Conservation (phyloP, 805 yeast genomes). For the Candida quercuum region DNA sequence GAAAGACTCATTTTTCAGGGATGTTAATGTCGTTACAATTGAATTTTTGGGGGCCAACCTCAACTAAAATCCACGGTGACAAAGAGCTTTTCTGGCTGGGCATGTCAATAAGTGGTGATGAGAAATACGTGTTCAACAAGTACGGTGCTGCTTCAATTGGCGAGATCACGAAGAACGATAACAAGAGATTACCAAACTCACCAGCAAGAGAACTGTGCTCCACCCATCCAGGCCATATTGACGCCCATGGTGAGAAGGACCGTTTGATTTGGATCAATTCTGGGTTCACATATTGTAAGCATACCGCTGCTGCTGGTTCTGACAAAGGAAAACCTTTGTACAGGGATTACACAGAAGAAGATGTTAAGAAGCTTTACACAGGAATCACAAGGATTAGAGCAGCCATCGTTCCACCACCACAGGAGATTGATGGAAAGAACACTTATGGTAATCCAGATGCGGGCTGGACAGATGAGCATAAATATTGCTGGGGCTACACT, state of each 20-base stretch:
- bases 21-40: conserved; percentile 18
- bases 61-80: conserved; percentile 44
- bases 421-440: conserved; percentile 20
- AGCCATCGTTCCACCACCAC: conserved; percentile 38
- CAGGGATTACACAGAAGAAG: conserved; percentile 21
- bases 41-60: conserved; percentile 18
- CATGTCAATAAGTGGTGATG: conserved; percentile 37
- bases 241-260: conserved; percentile 35
- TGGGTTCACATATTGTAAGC: conserved; percentile 58
- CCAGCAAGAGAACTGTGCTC: conserved; percentile 42
- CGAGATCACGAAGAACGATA: conserved; percentile 21
- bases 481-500: conserved; percentile 32
- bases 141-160: conserved; percentile 34
- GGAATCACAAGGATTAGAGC: conserved; percentile 27
- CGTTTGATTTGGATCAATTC: conserved; percentile 59
- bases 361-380: conserved; percentile 26
- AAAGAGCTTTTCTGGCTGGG: conserved; percentile 71
- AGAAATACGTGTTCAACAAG: conserved; percentile 31
- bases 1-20: conserved; percentile 22
- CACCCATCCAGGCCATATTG: conserved; percentile 57
- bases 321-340: conserved; percentile 34
- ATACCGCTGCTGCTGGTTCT: conserved; percentile 26
- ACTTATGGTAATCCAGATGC: conserved; percentile 28
- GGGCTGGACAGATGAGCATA: conserved; percentile 32
- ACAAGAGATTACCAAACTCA: conserved; percentile 13